Evolutionary conservation across 306 rosid genomes (phyloP), one percentile per base, ranked within the genome.

Genomic region (Quercus agrifolia): DNA sequence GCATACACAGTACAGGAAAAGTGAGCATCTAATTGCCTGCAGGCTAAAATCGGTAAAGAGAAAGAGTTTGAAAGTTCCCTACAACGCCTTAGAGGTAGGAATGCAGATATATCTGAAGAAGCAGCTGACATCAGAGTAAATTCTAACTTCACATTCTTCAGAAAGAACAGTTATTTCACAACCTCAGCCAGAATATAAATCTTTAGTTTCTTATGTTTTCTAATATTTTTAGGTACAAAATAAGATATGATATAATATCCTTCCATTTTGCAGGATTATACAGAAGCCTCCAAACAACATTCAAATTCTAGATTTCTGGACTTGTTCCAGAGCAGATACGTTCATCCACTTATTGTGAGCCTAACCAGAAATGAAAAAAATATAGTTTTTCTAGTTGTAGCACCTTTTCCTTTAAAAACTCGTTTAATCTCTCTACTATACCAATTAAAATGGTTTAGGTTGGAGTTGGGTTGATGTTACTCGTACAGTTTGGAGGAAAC

Each of bases 401-500:
- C 13, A 58, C 31, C 5, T n/a, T 28, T 49, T 77, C 21, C 17
- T 54, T 41, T 59, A 68, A 38, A 41, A 59, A 8, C 71, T 55
- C 62, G 77, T 80, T 23, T 52, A 68, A 64, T 58, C 52, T 25
- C 41, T 82, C 38, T 31, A 21, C 77, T 3, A 70, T 73, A 33
- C 33, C 59, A 20, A 4, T 20, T 21, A 72, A 81, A 70, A 79
- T 81, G 52, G 80, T 58, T 27, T 83, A 94, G 97, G 94, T 90
- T 28, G 97, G 94, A 81, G 91, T 91, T 3, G 98, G 98, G 72
- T 81, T 94, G 78, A 94, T 92, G 97, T 83, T 86, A 63, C 82
- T 92, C 21, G 90, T 91, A 82, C 97, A 94, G 78, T 92, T 92
- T 56, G 97, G 97, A 87, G 98, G 97, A 63, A 85, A 87, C 75